Conservation (phyloP, 805 yeast genomes). For the Pichia insulana region DNA sequence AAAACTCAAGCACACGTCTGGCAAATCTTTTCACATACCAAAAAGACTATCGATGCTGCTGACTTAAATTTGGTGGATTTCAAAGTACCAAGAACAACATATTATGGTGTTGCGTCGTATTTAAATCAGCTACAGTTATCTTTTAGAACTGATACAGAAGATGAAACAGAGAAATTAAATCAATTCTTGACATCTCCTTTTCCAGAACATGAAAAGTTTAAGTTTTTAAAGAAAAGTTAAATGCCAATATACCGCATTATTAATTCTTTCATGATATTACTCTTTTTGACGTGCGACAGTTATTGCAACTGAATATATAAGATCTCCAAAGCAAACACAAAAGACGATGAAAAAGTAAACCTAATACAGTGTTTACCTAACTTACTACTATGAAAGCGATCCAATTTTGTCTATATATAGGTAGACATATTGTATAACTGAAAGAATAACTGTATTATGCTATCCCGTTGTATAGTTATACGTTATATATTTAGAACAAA, state of each 20-base stretch:
- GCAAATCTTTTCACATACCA: slow-evolving; percentile 11
- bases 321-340: too few relatives aligned
- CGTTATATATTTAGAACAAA: too few relatives aligned
- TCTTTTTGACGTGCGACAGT: too few relatives aligned
- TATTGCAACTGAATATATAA: too few relatives aligned
- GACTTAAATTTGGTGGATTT: slow-evolving; percentile 12
- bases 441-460: too few relatives aligned
- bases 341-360: too few relatives aligned
- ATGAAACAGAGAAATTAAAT: slow-evolving; percentile 22
- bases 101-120: slow-evolving; percentile 11
- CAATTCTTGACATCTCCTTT: neutral
- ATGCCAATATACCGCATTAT: neutral
- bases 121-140: slow-evolving; percentile 11
- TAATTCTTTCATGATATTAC: too few relatives aligned
- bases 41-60: neutral
- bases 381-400: too few relatives aligned
- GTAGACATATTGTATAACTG: too few relatives aligned
- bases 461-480: too few relatives aligned
- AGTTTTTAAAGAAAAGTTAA: neutral
- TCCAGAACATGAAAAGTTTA: neutral
- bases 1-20: slow-evolving; percentile 12
- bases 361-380: too few relatives aligned
- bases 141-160: slow-evolving; percentile 28
- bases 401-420: too few relatives aligned
- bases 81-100: slow-evolving; percentile 11